Evolutionary conservation across 148 eudicot genomes (phyloP).

Genomic region (Rhododendron ovatum): DNA sequence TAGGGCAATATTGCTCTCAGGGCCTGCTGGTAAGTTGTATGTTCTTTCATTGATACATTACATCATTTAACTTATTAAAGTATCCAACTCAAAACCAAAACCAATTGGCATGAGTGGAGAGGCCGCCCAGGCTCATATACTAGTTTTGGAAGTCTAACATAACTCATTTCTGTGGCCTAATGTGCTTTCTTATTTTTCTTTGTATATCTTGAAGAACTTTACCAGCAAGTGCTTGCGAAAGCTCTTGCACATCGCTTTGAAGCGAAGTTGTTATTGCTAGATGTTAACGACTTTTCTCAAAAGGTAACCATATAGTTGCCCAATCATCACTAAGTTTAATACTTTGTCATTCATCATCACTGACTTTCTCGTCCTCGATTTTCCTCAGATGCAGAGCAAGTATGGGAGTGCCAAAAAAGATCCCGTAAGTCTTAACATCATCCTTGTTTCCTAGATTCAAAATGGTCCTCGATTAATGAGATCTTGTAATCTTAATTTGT

Average conservation of each 20-base stretch:
- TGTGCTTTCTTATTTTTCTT: conserved; percentile 11
- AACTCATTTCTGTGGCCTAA: neutral
- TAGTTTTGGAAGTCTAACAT: neutral
- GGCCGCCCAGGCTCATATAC: neutral
- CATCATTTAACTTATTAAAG: neutral
- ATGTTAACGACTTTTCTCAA: conserved; percentile 68
- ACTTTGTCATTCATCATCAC: neutral
- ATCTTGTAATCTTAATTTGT: neutral
- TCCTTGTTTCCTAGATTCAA: neutral
- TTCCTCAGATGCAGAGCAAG: conserved; percentile 84
- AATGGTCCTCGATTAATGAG: neutral
- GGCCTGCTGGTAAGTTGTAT: conserved; percentile 74
- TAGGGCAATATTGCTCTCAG: conserved; percentile 81
- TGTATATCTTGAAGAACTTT: conserved; percentile 46
- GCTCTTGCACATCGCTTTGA: conserved; percentile 82
- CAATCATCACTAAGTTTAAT: neutral
- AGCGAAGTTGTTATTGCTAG: conserved; percentile 78
- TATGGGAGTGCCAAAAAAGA: conserved; percentile 64
- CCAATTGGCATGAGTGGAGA: neutral
- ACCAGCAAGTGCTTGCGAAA: conserved; percentile 79
- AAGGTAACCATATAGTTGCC: conserved; percentile 39
- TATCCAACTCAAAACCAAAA: neutral
- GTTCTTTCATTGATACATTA: neutral
- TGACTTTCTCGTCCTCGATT: conserved; percentile 20
- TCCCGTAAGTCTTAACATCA: conserved; percentile 45